Evolutionary conservation across 495 filamentous ascomycete genomes (phyloP).

Genomic region (Chaetomium tenue): DNA sequence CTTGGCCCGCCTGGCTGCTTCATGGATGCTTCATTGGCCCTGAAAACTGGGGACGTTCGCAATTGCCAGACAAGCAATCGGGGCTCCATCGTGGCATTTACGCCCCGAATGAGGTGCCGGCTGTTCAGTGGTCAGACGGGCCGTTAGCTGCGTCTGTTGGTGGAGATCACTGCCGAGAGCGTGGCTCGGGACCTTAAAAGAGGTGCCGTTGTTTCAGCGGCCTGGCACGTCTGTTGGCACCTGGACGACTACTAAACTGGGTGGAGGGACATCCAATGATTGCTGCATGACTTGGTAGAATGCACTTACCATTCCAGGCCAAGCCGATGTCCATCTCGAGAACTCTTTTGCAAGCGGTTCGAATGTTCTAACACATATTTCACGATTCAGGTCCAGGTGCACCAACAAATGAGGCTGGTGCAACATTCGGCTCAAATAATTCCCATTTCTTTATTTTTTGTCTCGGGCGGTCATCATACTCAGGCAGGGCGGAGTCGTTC

Average conservation of each 20-base stretch:
- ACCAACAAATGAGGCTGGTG: no score
- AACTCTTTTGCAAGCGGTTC: no score
- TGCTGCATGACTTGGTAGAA: no score
- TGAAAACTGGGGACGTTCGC: conserved; percentile 17
- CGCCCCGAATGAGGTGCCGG: neutral
- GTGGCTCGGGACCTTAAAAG: neutral
- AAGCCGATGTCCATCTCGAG: no score
- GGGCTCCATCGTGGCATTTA: conserved; percentile 11
- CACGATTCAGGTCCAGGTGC: no score
- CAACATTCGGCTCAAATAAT: no score
- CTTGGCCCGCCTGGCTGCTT: conserved; percentile 12
- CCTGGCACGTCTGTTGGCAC: conserved; percentile 4
- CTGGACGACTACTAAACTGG: no score
- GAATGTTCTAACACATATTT: no score
- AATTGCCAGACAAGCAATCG: conserved; percentile 11
- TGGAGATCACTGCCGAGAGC: conserved; percentile 17
- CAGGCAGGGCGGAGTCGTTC: no score
- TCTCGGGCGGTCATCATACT: no score
- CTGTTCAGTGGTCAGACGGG: conserved; percentile 7
- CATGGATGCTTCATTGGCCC: conserved; percentile 8
- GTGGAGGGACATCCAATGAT: no score
- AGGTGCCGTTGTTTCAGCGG: conserved; percentile 9
- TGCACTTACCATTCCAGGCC: neutral
- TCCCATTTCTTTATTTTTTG: no score
- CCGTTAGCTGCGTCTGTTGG: conserved; percentile 3